Evolutionary conservation across 352 stramenopile genomes (phyloP), one percentile per base, ranked within the genome.

Genomic region (Globisporangium paroecandrum): DNA sequence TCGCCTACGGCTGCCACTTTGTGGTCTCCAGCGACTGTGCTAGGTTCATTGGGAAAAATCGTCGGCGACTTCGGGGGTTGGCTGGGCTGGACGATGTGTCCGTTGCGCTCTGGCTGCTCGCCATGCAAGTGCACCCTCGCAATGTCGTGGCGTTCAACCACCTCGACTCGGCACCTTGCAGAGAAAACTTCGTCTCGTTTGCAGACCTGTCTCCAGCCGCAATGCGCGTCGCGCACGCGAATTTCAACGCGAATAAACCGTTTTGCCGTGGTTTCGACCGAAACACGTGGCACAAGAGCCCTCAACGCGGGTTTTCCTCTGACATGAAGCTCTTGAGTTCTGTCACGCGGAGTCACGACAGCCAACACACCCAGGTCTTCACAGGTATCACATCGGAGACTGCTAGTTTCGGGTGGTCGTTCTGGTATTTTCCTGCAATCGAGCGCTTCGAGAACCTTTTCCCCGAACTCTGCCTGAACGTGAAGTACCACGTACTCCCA

Each of bases 11-110:
- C 7, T 62, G 75, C 2, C 76, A 85, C 65, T 89, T 82, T 56
- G 15, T 91, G 2, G n/a, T 91, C 2, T 90, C 83, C 3, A 63
- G 51, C 5, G 74, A 87, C 36, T 81, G 75, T 12, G 76, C 70
- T 0, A 51, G 51, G 0, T 86, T 85, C 32, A 63, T 91, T 12
- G 60, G 61, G 0, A 62, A 24, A 10, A 91, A 91, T 56, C 46
- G 56, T 1, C 27, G 61, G 1, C 54, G 66, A 2, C 43, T 79
- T 4, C 46, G 58, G 2, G 66, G 56, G 65, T 38, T 89, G 7
- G 55, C 64, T 0, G 75, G 68, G 0, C 63, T 89, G 34, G 81
- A 89, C 20, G 81, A 89, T 22, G 65, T 73, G 10, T 69, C 72
- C 0, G 64, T 83, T 10, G 63, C 69, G 2, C 34, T 87, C n/a